Percentiles rank a stretch among this genome's conserved stretches.
Conservation (phyloP, 371 early-diverging fungal genomes). For the Mortierella sp. region DNA sequence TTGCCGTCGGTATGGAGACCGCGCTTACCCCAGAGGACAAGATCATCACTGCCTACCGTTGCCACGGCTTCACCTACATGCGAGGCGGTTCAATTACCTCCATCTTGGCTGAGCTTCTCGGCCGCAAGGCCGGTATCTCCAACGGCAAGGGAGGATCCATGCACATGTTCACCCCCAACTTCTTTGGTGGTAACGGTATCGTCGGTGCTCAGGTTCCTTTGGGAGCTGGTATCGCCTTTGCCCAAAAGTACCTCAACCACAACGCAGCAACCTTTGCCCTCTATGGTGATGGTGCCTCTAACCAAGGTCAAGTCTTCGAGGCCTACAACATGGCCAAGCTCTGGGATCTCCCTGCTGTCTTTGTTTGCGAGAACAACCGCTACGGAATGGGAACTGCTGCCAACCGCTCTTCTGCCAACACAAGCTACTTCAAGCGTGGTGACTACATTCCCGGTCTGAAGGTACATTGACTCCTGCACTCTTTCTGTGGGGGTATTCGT, state of each 20-base stretch:
- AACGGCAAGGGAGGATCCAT: slow-evolving; percentile 99
- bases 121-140: slow-evolving; percentile 90
- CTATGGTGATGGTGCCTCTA: slow-evolving; percentile 99
- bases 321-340: slow-evolving; percentile 99
- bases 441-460: slow-evolving; percentile 97
- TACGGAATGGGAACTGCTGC: slow-evolving; percentile 99
- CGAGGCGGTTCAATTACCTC: slow-evolving; percentile 84
- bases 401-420: slow-evolving; percentile 90
- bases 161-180: slow-evolving; percentile 98
- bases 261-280: slow-evolving; percentile 88
- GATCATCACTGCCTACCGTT: slow-evolving; percentile 98
- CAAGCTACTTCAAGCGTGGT: slow-evolving; percentile 96
- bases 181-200: slow-evolving; percentile 99
- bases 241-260: slow-evolving; percentile 91
- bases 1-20: slow-evolving; percentile 95
- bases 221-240: slow-evolving; percentile 97
- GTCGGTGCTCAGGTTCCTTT: slow-evolving; percentile 99
- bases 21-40: slow-evolving; percentile 91
- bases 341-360: slow-evolving; percentile 97
- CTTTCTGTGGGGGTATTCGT: not conserved
- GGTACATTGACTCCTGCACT: slow-evolving; percentile 35
- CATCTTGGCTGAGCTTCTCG: slow-evolving; percentile 91
- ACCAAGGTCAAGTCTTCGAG: slow-evolving; percentile 99
- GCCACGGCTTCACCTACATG: slow-evolving; percentile 97
- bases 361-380: slow-evolving; percentile 99